These are phyloP conservation scores for Cordyceps militaris DNA, from an alignment of 2,329 filamentous ascomycete genomes.

Conservation along the genomic window DNA sequence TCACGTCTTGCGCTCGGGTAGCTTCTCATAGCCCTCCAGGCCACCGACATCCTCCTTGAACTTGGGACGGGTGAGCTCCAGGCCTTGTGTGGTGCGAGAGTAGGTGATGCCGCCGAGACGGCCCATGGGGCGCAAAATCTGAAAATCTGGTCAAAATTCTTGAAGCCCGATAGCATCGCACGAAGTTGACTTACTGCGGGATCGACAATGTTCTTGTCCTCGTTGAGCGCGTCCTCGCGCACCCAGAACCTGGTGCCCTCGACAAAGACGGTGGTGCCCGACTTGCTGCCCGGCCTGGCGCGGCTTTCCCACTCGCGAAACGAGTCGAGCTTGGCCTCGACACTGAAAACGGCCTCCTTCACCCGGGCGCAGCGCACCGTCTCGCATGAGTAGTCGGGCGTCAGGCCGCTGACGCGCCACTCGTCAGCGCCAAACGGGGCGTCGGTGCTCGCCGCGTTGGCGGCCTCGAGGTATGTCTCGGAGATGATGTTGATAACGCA, in stretches of 20 bases:
- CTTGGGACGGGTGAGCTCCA: slow-evolving; percentile 63
- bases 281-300: slow-evolving; percentile 63
- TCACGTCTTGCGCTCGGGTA: slow-evolving; percentile 23
- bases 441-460: slow-evolving; percentile 74
- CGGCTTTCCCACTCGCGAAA: slow-evolving; percentile 70
- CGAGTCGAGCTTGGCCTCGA: slow-evolving; percentile 75
- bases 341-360: slow-evolving; percentile 71
- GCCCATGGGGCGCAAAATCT: slow-evolving; percentile 67
- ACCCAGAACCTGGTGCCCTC: slow-evolving; percentile 88
- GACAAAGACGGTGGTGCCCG: slow-evolving; percentile 65
- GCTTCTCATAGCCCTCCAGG: slow-evolving; percentile 48
- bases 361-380: slow-evolving; percentile 67
- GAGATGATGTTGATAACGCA: slow-evolving; percentile 83
- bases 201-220: slow-evolving; percentile 67
- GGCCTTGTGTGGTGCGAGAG: slow-evolving; percentile 57
- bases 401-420: slow-evolving; percentile 73
- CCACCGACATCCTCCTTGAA: slow-evolving; percentile 46
- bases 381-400: slow-evolving; percentile 55
- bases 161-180: not conserved
- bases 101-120: slow-evolving; percentile 85
- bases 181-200: slow-evolving; percentile 46
- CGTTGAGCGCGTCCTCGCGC: slow-evolving; percentile 78
- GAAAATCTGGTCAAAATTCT: not conserved
- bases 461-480: slow-evolving; percentile 79
- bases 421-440: slow-evolving; percentile 70